These are phyloP conservation scores for Manihot esculenta DNA, from an alignment of 441 rosid genomes.

Conservation along the genomic window DNA sequence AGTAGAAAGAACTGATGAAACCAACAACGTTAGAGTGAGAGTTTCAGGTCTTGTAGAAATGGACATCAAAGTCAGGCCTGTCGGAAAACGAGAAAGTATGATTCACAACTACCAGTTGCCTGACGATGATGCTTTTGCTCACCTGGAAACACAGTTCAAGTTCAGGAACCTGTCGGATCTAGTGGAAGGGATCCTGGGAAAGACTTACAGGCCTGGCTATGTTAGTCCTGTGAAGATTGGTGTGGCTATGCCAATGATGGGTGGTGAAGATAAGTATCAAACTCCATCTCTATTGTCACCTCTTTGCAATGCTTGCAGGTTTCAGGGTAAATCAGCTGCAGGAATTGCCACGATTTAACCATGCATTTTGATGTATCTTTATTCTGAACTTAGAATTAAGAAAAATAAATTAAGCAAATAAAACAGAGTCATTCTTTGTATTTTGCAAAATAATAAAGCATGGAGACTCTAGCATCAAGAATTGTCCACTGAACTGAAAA, in stretches of 20 bases:
- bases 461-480: too few relatives aligned
- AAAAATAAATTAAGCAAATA: too few relatives aligned
- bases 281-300: conserved; percentile 66
- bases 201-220: conserved; percentile 73
- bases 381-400: too few relatives aligned
- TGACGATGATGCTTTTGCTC: conserved; percentile 68
- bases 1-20: conserved; percentile 72
- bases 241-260: conserved; percentile 86
- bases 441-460: too few relatives aligned
- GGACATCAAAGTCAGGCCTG: conserved; percentile 58
- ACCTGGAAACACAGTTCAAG: conserved; percentile 79
- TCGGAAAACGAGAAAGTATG: conserved; percentile 63
- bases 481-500: too few relatives aligned
- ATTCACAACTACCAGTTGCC: conserved; percentile 78
- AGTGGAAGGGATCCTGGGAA: conserved; percentile 82
- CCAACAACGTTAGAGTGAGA: conserved; percentile 51
- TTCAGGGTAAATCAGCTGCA: conserved; percentile 27
- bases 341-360: conserved; percentile 15
- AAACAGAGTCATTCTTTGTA: too few relatives aligned
- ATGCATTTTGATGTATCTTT: too few relatives aligned
- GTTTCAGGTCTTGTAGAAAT: conserved; percentile 58
- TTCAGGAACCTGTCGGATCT: conserved; percentile 48
- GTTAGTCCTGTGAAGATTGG: conserved; percentile 77
- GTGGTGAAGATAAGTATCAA: conserved; percentile 82
- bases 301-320: conserved; percentile 64